Evolutionary conservation across 176 grass and related monocot species (phyloP).

Genomic region (Musa beccarii): DNA sequence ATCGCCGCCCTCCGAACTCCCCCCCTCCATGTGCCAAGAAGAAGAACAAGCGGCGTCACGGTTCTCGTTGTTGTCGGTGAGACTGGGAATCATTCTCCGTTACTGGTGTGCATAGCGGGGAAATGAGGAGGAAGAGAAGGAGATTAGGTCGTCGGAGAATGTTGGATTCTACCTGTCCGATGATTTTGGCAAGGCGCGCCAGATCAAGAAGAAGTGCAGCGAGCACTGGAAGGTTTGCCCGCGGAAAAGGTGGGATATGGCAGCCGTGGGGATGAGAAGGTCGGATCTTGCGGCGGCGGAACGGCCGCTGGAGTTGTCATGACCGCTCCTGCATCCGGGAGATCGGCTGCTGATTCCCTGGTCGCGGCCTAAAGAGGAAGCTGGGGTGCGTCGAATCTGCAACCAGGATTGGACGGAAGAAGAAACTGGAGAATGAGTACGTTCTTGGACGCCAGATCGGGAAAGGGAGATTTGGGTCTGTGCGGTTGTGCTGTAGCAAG

Average conservation of each 20-base stretch:
- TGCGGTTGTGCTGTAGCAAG: too few relatives aligned
- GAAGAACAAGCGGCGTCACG: neutral
- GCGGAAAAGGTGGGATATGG: neutral
- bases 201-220: constrained; percentile 32
- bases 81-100: neutral
- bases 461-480: too few relatives aligned
- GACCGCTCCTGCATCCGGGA: constrained; percentile 22
- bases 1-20: neutral
- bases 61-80: neutral
- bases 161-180: constrained; percentile 37
- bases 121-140: constrained; percentile 56
- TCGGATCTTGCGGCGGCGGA: constrained; percentile 24
- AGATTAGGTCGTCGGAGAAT: constrained; percentile 28
- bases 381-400: constrained; percentile 70
- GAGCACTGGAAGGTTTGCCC: neutral
- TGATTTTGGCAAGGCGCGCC: constrained; percentile 39
- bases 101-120: neutral
- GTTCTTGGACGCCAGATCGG: too few relatives aligned
- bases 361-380: constrained; percentile 75
- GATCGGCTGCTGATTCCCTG: constrained; percentile 29
- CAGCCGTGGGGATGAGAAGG: constrained; percentile 12
- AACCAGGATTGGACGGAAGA: constrained; percentile 64
- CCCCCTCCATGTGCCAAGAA: neutral
- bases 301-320: constrained; percentile 43
- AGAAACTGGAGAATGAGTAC: too few relatives aligned